Percentiles rank a stretch among this genome's conserved stretches.
Evolutionary conservation across 2,329 filamentous ascomycete genomes (phyloP).

Genomic region (Colletotrichum aenigma): DNA sequence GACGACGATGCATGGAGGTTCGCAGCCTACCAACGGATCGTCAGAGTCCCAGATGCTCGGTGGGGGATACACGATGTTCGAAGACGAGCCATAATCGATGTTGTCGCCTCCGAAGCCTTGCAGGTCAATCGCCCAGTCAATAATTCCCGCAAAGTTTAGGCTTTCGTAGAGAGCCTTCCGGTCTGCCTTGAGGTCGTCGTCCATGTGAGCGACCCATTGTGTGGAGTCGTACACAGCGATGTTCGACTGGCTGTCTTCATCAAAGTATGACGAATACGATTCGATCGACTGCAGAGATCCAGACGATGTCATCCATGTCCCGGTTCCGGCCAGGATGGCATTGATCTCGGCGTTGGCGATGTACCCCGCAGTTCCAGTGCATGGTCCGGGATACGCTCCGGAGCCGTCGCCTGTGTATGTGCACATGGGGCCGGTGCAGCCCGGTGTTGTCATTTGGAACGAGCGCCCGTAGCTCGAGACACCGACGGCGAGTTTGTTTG

Average conservation of each 20-base stretch:
- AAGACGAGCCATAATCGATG: background rate
- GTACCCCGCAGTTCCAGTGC: slow-evolving; percentile 33
- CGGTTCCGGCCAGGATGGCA: slow-evolving; percentile 14
- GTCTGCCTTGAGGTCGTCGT: slow-evolving; percentile 25
- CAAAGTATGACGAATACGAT: background rate
- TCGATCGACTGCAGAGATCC: background rate
- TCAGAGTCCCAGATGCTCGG: too few species aligned
- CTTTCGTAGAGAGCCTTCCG: slow-evolving; percentile 23
- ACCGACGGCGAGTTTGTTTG: slow-evolving; percentile 34
- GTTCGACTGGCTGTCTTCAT: background rate
- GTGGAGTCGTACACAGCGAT: slow-evolving; percentile 31
- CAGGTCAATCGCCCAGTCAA: slow-evolving; percentile 40
- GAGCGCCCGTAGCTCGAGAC: slow-evolving; percentile 34
- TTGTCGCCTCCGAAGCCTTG: background rate
- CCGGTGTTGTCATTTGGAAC: slow-evolving; percentile 34
- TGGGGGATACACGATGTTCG: too few species aligned
- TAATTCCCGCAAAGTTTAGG: slow-evolving; percentile 30
- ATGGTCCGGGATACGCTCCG: slow-evolving; percentile 25
- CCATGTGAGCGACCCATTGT: slow-evolving; percentile 37
- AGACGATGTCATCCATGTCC: background rate
- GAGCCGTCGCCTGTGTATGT: slow-evolving; percentile 24
- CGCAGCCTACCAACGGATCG: too few species aligned
- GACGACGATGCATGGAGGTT: too few species aligned
- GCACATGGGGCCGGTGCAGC: slow-evolving; percentile 31
- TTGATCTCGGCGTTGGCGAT: slow-evolving; percentile 34